phyloP scores from a whole-genome alignment of 169 alveolate genomes.

The Plasmodium yoelii region DNA sequence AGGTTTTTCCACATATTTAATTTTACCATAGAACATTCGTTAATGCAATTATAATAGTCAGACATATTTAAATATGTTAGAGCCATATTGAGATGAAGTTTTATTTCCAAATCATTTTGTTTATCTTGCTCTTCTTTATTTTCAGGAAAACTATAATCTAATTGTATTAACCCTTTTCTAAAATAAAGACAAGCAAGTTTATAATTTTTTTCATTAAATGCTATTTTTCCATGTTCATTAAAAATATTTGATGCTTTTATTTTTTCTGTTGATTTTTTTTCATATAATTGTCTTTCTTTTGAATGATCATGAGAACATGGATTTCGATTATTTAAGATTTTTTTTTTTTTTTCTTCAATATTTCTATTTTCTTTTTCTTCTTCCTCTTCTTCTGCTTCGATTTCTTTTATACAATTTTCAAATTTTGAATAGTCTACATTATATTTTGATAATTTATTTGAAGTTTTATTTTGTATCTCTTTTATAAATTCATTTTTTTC shows the following conservation, averaged over 20 bases:
- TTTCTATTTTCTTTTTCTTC: conserved; percentile 39
- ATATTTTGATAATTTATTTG: conserved; percentile 14
- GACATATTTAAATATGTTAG: conserved; percentile 67
- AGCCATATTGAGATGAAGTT: conserved; percentile 65
- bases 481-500: conserved; percentile 7
- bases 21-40: conserved; percentile 64
- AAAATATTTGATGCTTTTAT: conserved; percentile 60
- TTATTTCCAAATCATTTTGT: conserved; percentile 53
- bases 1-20: not conserved
- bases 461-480: not conserved
- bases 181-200: conserved; percentile 74
- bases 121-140: conserved; percentile 22
- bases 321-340: conserved; percentile 18
- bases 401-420: conserved; percentile 59
- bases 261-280: conserved; percentile 56
- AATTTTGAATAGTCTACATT: conserved; percentile 64
- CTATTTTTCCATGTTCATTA: conserved; percentile 72
- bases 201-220: conserved; percentile 70
- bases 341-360: conserved; percentile 25
- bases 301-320: conserved; percentile 74
- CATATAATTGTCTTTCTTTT: conserved; percentile 76
- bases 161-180: conserved; percentile 74
- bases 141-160: conserved; percentile 72
- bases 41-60: conserved; percentile 57
- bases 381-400: conserved; percentile 64